phyloP scores from a whole-genome alignment of 2,329 filamentous ascomycete species.

The Alternaria infectoria region DNA sequence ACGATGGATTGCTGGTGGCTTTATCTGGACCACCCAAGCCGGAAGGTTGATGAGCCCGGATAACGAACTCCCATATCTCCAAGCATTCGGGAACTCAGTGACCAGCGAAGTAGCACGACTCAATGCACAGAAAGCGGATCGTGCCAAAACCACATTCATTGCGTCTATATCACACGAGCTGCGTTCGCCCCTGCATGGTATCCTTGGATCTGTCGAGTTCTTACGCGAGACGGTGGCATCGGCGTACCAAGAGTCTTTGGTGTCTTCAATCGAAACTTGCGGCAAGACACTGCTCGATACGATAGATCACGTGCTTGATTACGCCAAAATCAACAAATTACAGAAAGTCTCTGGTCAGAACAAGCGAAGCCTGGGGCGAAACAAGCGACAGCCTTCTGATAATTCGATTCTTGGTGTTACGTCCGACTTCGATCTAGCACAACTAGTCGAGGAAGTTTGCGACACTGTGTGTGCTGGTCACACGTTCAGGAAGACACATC shows the following conservation, averaged over 20 bases:
- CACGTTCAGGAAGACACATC: constrained; percentile 44
- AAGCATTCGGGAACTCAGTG: constrained; percentile 44
- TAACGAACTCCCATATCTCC: constrained; percentile 42
- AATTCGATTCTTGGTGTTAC: constrained; percentile 41
- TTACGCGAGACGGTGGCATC: constrained; percentile 38
- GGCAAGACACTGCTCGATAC: constrained; percentile 49
- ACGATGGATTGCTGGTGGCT: constrained; percentile 41
- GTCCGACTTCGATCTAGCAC: constrained; percentile 37
- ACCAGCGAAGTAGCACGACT: constrained; percentile 42
- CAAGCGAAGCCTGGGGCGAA: constrained; percentile 20
- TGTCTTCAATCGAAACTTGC: constrained; percentile 45
- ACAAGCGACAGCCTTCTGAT: constrained; percentile 34
- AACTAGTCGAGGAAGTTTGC: constrained; percentile 58
- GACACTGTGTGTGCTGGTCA: constrained; percentile 62
- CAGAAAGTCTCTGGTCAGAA: constrained; percentile 28
- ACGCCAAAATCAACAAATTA: constrained; percentile 47
- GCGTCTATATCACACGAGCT: constrained; percentile 55
- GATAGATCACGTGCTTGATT: constrained; percentile 49
- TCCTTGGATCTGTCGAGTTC: constrained; percentile 56
- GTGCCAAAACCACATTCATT: constrained; percentile 51
- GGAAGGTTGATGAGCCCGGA: constrained; percentile 40
- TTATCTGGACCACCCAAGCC: constrained; percentile 42
- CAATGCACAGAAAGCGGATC: constrained; percentile 39
- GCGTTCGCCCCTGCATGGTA: constrained; percentile 65
- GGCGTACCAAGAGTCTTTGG: constrained; percentile 50